Conservation (phyloP, 768 basidiomycete species). For the Lactifluus piperatus region DNA sequence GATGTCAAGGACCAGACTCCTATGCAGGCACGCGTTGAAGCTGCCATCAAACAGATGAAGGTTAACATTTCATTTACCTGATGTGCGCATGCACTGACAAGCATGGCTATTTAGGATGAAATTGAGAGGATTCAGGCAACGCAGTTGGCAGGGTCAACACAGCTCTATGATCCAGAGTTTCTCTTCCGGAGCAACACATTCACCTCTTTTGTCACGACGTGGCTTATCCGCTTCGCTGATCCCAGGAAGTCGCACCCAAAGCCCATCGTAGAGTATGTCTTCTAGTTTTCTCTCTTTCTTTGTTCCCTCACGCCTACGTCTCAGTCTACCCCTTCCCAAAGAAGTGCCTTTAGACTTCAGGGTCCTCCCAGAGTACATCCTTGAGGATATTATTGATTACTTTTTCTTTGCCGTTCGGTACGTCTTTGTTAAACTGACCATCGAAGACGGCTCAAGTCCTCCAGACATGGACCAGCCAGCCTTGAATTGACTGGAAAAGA, state of each 20-base stretch:
- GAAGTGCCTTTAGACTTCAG: slow-evolving; percentile 82
- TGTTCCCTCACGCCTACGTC: not conserved
- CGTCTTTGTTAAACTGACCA: slow-evolving; percentile 21
- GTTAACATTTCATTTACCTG: not conserved
- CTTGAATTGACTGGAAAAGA: slow-evolving; percentile 79
- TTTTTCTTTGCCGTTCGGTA: slow-evolving; percentile 78
- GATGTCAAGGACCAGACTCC: slow-evolving; percentile 41
- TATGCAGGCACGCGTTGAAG: slow-evolving; percentile 67
- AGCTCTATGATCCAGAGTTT: slow-evolving; percentile 81
- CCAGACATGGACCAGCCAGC: slow-evolving; percentile 62
- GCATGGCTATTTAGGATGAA: slow-evolving; percentile 41
- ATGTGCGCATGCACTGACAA: not conserved
- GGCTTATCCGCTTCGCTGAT: slow-evolving; percentile 88
- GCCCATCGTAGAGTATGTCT: slow-evolving; percentile 52
- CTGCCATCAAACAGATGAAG: slow-evolving; percentile 70
- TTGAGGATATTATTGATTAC: slow-evolving; percentile 92
- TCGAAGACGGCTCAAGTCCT: not conserved
- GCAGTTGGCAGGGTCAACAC: slow-evolving; percentile 75
- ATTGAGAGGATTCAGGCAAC: slow-evolving; percentile 61
- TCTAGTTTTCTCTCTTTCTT: not conserved
- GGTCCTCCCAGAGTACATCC: slow-evolving; percentile 85
- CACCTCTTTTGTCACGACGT: slow-evolving; percentile 85
- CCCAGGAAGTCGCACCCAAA: slow-evolving; percentile 71
- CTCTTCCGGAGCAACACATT: slow-evolving; percentile 72
- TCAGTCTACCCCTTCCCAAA: slow-evolving; percentile 76